Conservation (phyloP, 345 rosid genomes). For the Gossypium rotundifolium region DNA sequence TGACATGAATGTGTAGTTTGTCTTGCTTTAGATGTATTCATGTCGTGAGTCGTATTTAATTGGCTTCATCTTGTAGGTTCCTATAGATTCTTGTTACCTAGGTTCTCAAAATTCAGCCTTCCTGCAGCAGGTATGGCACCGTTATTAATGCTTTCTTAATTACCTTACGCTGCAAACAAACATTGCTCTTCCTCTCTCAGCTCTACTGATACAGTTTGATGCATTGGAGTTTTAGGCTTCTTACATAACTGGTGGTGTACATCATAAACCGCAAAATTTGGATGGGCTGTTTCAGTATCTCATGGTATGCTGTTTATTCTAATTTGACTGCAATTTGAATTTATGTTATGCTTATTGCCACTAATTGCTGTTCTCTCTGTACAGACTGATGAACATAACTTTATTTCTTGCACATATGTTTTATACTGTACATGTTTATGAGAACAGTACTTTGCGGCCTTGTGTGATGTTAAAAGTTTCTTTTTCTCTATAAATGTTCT, state of each 20-base stretch:
- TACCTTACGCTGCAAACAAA: neutral
- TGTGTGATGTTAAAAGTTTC: neutral
- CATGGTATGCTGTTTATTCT: constrained; percentile 38
- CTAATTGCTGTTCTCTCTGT: neutral
- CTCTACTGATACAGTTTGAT: constrained; percentile 16
- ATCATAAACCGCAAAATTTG: constrained; percentile 78
- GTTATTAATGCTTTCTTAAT: neutral
- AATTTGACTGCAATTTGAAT: neutral
- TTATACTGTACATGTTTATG: neutral
- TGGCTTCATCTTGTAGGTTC: constrained; percentile 49
- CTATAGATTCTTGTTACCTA: constrained; percentile 84
- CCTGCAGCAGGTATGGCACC: constrained; percentile 70
- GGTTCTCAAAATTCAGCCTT: constrained; percentile 85
- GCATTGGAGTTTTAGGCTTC: constrained; percentile 56
- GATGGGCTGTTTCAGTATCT: constrained; percentile 88
- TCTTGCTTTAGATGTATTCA: neutral
- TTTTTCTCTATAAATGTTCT: neutral
- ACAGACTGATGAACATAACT: neutral
- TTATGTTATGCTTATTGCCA: neutral
- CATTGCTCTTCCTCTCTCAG: constrained; percentile 3
- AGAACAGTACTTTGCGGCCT: neutral
- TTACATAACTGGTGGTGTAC: constrained; percentile 81
- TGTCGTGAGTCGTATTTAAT: neutral
- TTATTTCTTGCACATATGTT: neutral
- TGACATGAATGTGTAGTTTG: neutral